Evolutionary conservation across 768 basidiomycete genomes (phyloP), one percentile per base, ranked within the genome.

Genomic region (Collybia sordida): DNA sequence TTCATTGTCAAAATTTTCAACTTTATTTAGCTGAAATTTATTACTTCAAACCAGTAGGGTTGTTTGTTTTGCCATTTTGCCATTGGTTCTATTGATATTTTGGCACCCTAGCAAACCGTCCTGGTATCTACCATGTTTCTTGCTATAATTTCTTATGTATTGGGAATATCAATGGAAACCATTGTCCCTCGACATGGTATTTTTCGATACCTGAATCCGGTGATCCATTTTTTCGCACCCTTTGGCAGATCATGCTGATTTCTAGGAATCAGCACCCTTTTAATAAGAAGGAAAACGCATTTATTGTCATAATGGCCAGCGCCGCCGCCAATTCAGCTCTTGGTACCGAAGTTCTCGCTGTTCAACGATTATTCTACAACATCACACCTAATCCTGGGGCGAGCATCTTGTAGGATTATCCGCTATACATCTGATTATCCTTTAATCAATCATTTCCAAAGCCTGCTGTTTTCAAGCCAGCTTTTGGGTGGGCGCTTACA

Each of bases 211-310:
- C 69, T 83, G 6, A 83, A 83, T 54, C 81, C 80, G 15, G 78
- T 72, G 58, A 47, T 73, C 63, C n/a, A 27, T 47, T 37, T 45
- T 40, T 28, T 36, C 8, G 18, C 19, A 14, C 12, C 40, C n/a
- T 18, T 24, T 15, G 12, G 9, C 34, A 3, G 11, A 19, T 25
- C 28, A n/a, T 44, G 38, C 42, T 44, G 27, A 51, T 21, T 57
- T 40, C 31, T 24, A 12, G 6, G 37, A 36, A 18, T n/a, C n/a
- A 81, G 79, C 72, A 75, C 21, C 77, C 81, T 2, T 82, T 81
- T 64, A 81, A 82, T 60, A 81, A 78, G 61, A 82, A 81, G 49
- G 81, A 83, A 58, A 78, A 79, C 59, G 77, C 79, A 0, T 79
- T 82, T 53, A 75, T 82, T 27, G 72, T 82, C 8, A 79, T 82